Conservation (phyloP, 202 grass and related monocot genomes). For the Brachypodium distachyon region DNA sequence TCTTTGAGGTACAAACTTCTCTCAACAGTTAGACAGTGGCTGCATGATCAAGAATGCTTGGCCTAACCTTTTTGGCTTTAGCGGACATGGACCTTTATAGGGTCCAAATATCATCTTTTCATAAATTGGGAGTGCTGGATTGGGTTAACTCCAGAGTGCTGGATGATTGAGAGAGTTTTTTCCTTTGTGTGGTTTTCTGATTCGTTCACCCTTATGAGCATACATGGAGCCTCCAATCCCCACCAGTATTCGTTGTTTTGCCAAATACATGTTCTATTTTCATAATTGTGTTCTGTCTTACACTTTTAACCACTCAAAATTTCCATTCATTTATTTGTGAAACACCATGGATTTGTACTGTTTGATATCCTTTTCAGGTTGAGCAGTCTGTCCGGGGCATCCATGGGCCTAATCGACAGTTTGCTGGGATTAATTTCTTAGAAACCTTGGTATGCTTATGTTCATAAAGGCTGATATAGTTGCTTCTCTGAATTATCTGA, state of each 20-base stretch:
- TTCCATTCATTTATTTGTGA: background rate
- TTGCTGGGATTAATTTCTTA: slow-evolving; percentile 67
- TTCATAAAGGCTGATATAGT: slow-evolving; percentile 7
- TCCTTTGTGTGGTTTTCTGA: background rate
- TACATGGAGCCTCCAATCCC: background rate
- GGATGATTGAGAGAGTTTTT: background rate
- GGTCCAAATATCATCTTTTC: background rate
- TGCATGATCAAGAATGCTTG: background rate
- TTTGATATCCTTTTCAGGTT: slow-evolving; percentile 54
- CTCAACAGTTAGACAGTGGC: slow-evolving; percentile 1
- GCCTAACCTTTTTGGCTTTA: background rate
- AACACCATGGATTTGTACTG: slow-evolving; percentile 1
- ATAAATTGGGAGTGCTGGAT: background rate
- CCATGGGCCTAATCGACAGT: slow-evolving; percentile 64
- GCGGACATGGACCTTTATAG: background rate
- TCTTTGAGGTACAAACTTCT: slow-evolving; percentile 63
- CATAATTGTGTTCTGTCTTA: background rate
- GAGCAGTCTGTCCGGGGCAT: slow-evolving; percentile 71
- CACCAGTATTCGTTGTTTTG: background rate
- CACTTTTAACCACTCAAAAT: background rate
- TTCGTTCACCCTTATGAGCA: background rate
- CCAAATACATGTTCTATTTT: background rate
- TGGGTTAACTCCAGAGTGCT: background rate
- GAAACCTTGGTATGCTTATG: slow-evolving; percentile 66
- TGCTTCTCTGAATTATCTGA: slow-evolving; percentile 1